Evolutionary conservation across 2,329 filamentous ascomycete species (phyloP), one percentile per base, ranked within the genome.

Genomic region (Neophaeococcomyces mojaviensis): DNA sequence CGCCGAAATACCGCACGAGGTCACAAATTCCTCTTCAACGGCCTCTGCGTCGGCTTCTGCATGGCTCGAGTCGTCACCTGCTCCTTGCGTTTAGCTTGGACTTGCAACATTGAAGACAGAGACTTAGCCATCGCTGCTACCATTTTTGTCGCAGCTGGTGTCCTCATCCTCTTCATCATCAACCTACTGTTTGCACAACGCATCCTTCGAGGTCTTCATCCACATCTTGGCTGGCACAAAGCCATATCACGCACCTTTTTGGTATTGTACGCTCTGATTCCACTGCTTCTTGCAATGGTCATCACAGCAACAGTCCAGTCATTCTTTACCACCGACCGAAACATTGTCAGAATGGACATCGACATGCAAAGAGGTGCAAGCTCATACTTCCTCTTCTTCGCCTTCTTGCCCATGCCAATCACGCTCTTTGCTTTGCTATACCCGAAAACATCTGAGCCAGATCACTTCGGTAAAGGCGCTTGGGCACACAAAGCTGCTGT

Each of bases 131-230:
- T 80, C 39, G 74, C 76, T 0, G 78, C 84, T 3, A 71, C 72
- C 52, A 77, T 90, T 58, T 81, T 92, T 56, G 77, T 86, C 49
- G 78, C 81, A 38, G 81, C 84, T 0, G 87, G 86, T 36, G 79
- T 88, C n/a, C 61, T 94, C 26, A 64, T 94, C 5, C 68, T 94
- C 20, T 90, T 86, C 63, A 67, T 90, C 58, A 69, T 88, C 64
- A 92, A 94, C 66, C 66, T 94, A 33, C 67, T 92, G 57, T 85
- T 89, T 59, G 67, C 82, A 0, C 85, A 88, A 64, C 80, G 88
- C 39, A 72, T 94, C 19, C 64, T 92, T 16, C 76, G 88, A 44
- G 83, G 83, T 4, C 77, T 78, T 37, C 84, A 89, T 58, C 86
- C 86, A 0, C 59, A 61, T 1, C 60, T 87, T 26, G 86, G 86